These are phyloP conservation scores for Monsonia emarginata DNA, from an alignment of 441 rosid species.

Conservation along the genomic window DNA sequence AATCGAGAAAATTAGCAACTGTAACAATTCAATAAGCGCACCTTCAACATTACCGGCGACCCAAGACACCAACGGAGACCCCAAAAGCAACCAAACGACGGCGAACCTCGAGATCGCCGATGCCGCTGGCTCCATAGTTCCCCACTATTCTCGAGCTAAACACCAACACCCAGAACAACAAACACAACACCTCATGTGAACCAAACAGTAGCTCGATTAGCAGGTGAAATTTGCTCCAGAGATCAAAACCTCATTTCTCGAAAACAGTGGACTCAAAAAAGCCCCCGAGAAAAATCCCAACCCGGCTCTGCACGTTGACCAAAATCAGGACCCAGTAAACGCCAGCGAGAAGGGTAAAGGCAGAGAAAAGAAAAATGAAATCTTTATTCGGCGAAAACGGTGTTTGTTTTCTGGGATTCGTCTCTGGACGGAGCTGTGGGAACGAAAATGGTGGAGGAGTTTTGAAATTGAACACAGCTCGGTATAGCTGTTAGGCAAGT, in stretches of 20 bases:
- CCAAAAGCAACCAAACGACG: neutral
- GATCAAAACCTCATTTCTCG: neutral
- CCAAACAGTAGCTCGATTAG: neutral
- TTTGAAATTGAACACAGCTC: neutral
- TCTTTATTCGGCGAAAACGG: neutral
- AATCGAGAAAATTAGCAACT: neutral
- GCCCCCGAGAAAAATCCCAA: neutral
- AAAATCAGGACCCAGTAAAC: slow-evolving; percentile 1
- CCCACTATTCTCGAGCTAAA: neutral
- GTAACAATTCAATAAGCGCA: neutral
- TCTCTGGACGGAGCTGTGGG: neutral
- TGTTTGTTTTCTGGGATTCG: neutral
- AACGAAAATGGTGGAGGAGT: neutral
- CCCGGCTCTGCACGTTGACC: neutral
- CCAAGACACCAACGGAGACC: neutral
- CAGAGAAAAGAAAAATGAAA: neutral
- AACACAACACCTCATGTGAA: neutral
- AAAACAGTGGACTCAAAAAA: neutral
- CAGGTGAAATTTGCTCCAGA: neutral
- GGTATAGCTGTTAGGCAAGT: neutral
- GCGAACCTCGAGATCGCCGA: neutral
- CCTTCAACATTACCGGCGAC: slow-evolving; percentile 5
- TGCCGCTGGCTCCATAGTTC: neutral
- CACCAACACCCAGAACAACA: neutral
- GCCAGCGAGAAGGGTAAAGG: neutral